Evolutionary conservation across 2,329 filamentous ascomycete genomes (phyloP).

Genomic region (Alternaria rosae): DNA sequence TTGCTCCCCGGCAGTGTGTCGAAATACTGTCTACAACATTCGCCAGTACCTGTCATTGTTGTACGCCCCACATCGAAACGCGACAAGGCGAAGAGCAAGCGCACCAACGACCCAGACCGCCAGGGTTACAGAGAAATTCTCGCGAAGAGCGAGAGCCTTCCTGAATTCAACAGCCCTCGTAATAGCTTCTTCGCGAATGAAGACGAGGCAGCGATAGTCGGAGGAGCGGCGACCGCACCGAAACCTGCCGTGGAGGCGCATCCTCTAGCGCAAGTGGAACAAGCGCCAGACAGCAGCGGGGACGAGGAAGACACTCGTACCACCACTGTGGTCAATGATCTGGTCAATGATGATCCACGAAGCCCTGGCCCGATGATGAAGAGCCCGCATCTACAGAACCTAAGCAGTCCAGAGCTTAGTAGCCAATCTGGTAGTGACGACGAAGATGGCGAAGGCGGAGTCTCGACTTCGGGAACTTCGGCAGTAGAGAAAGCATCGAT

Average conservation of each 20-base stretch:
- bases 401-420: slow-evolving; percentile 51
- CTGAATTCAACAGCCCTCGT: slow-evolving; percentile 58
- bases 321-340: slow-evolving; percentile 20
- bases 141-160: slow-evolving; percentile 67
- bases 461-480: slow-evolving; percentile 17
- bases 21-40: slow-evolving; percentile 94
- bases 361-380: slow-evolving; percentile 50
- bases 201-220: slow-evolving; percentile 58
- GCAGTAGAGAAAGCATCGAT: slow-evolving; percentile 9
- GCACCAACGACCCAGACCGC: slow-evolving; percentile 76
- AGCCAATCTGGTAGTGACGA: slow-evolving; percentile 46
- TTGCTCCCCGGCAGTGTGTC: slow-evolving; percentile 88
- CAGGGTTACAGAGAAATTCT: slow-evolving; percentile 82
- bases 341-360: slow-evolving; percentile 34
- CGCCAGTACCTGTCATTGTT: slow-evolving; percentile 90
- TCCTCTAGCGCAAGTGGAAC: slow-evolving; percentile 42
- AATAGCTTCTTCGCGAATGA: slow-evolving; percentile 53
- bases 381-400: slow-evolving; percentile 48
- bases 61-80: slow-evolving; percentile 87
- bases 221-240: slow-evolving; percentile 58
- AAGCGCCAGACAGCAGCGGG: slow-evolving; percentile 28
- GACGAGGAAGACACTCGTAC: slow-evolving; percentile 22
- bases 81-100: slow-evolving; percentile 87
- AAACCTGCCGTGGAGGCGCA: slow-evolving; percentile 41
- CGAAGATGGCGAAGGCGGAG: slow-evolving; percentile 37